phyloP scores from a whole-genome alignment of 2,329 filamentous ascomycete genomes.

The Trichoderma breve region DNA sequence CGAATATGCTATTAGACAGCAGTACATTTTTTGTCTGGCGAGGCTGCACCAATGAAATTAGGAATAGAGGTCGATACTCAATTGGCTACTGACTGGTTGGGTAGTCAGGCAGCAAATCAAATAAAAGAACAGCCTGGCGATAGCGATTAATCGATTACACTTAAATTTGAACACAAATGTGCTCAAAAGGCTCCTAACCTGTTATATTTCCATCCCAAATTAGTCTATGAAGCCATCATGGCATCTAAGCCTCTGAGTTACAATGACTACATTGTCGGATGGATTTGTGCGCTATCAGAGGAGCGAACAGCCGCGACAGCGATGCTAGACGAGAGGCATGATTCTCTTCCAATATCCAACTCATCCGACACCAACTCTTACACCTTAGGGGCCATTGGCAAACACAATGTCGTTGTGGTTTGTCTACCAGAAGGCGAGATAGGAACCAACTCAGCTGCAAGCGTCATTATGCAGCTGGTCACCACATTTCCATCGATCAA shows the following conservation, averaged over 20 bases:
- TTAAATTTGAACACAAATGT: neutral
- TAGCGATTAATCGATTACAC: neutral
- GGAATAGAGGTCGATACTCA: neutral
- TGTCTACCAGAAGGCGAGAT: neutral
- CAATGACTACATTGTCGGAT: neutral
- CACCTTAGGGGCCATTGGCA: neutral
- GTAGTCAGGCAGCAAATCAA: neutral
- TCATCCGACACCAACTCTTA: neutral
- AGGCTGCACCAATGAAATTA: neutral
- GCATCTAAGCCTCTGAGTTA: neutral
- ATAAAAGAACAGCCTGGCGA: neutral
- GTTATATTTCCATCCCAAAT: neutral
- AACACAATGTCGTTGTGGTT: neutral
- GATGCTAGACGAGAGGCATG: neutral
- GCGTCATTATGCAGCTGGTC: neutral
- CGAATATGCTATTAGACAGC: too few species aligned
- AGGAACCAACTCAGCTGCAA: neutral
- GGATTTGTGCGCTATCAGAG: neutral
- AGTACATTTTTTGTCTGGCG: neutral
- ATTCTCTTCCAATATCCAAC: neutral
- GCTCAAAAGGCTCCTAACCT: too few species aligned
- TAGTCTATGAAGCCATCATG: neutral
- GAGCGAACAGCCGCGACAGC: neutral
- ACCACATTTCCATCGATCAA: neutral
- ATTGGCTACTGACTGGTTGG: neutral